phyloP scores from a whole-genome alignment of 1,284 basidiomycete genomes.

The Ustanciosporium gigantosporum region DNA sequence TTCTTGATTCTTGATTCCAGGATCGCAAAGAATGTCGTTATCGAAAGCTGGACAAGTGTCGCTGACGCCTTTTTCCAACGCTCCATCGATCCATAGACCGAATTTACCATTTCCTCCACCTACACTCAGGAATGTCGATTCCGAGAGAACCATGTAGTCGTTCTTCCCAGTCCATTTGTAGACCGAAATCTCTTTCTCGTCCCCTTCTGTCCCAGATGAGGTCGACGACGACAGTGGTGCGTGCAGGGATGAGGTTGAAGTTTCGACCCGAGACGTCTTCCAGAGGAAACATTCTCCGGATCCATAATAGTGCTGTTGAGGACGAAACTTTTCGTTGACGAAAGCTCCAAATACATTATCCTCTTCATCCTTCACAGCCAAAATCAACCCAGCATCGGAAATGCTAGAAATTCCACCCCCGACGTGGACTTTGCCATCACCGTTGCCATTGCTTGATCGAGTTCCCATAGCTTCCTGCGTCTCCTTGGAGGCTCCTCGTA shows the following conservation, averaged over 20 bases:
- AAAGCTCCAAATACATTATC: conserved; percentile 59
- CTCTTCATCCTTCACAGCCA: conserved; percentile 49
- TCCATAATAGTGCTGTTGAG: conserved; percentile 55
- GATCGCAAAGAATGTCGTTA: conserved; percentile 76
- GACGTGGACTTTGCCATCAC: conserved; percentile 13
- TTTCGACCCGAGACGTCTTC: conserved; percentile 61
- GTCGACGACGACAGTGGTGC: conserved; percentile 50
- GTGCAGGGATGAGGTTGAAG: too few relatives aligned
- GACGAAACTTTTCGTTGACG: conserved; percentile 52
- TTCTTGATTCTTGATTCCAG: not conserved
- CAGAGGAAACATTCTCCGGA: conserved; percentile 52
- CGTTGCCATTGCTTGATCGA: not conserved
- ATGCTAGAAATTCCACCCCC: conserved; percentile 37
- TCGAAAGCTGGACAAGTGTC: conserved; percentile 82
- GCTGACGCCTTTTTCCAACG: conserved; percentile 79
- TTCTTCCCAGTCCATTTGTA: conserved; percentile 89
- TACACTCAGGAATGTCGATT: conserved; percentile 63
- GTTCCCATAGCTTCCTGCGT: conserved; percentile 39
- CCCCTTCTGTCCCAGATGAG: not conserved
- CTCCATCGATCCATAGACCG: conserved; percentile 84
- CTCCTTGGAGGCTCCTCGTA: conserved; percentile 42
- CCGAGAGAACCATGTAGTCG: conserved; percentile 83
- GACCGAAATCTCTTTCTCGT: conserved; percentile 63
- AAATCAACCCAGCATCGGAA: conserved; percentile 48
- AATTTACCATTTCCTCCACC: conserved; percentile 57